Evolutionary conservation across 345 rosid genomes (phyloP).

Genomic region (Garcia nutans): DNA sequence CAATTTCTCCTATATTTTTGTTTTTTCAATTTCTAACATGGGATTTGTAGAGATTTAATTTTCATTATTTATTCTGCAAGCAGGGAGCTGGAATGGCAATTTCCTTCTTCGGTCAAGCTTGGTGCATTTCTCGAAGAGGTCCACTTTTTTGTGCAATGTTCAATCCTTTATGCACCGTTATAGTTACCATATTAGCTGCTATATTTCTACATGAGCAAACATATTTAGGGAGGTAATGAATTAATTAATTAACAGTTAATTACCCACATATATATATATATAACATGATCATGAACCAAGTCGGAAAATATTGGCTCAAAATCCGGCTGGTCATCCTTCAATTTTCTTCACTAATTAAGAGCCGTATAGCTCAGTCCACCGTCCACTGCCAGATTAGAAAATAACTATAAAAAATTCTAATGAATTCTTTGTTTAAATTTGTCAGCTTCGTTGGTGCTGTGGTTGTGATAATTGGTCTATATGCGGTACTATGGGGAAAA

Average conservation of each 20-base stretch:
- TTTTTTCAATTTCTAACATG: not conserved
- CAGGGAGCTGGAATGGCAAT: slow-evolving; percentile 1
- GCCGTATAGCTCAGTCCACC: too few species aligned
- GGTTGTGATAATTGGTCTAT: slow-evolving; percentile 20
- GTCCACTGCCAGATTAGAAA: too few species aligned
- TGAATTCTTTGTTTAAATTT: not conserved
- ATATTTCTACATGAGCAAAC: slow-evolving; percentile 28
- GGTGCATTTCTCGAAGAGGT: slow-evolving; percentile 25
- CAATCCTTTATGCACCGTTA: slow-evolving; percentile 28
- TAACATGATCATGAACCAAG: too few species aligned
- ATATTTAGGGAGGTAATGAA: not conserved
- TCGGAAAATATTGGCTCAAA: too few species aligned
- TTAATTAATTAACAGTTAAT: too few species aligned
- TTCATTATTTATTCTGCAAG: not conserved
- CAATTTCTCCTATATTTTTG: not conserved
- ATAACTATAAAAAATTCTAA: not conserved
- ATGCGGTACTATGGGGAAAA: slow-evolving; percentile 32
- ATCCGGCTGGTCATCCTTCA: too few species aligned
- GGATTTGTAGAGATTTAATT: not conserved
- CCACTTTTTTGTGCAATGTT: slow-evolving; percentile 20
- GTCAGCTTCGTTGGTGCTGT: slow-evolving; percentile 30
- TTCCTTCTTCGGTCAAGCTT: not conserved
- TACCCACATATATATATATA: too few species aligned
- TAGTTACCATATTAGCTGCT: slow-evolving; percentile 30
- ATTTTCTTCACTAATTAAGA: too few species aligned